A percentile compares a stretch with the other conserved stretches of the same genome.
These are phyloP conservation scores for Penicillium malachiteum DNA, from an alignment of 495 filamentous ascomycete genomes.

Conservation along the genomic window DNA sequence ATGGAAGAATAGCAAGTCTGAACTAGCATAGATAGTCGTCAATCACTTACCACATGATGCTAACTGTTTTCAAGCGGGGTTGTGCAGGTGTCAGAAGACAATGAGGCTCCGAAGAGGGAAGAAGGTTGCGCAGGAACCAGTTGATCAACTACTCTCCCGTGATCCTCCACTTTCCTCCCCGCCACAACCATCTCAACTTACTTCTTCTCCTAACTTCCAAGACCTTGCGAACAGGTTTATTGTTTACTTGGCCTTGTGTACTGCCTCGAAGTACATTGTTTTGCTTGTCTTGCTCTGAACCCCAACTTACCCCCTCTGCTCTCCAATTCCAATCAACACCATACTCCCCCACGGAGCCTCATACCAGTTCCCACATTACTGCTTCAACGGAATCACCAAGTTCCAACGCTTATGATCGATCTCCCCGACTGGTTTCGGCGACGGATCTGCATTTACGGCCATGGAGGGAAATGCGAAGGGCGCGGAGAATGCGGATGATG, in stretches of 20 bases:
- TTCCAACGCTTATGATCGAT: conserved; percentile 34
- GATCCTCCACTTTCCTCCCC: conserved; percentile 34
- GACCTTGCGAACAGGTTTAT: conserved; percentile 4
- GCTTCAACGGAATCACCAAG: conserved; percentile 4
- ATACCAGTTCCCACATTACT: not conserved
- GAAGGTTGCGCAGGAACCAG: conserved; percentile 25
- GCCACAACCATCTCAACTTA: conserved; percentile 21
- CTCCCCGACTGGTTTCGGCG: conserved; percentile 18
- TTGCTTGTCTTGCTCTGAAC: not conserved
- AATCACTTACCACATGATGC: conserved; percentile 35
- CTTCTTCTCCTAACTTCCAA: conserved; percentile 11
- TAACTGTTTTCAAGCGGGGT: not conserved
- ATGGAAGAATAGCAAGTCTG: not conserved
- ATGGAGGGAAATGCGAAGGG: conserved; percentile 42
- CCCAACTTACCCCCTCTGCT: not conserved
- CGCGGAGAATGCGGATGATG: conserved; percentile 43
- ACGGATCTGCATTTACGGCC: conserved; percentile 30
- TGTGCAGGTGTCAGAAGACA: not conserved
- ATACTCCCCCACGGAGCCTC: conserved; percentile 1
- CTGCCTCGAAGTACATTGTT: conserved; percentile 7
- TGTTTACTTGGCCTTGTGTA: conserved; percentile 16
- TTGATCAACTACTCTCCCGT: conserved; percentile 32
- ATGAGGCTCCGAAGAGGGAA: conserved; percentile 11
- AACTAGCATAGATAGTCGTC: conserved; percentile 42
- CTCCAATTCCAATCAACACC: not conserved